phyloP scores from a whole-genome alignment of 768 basidiomycete genomes.

The Tulasnella sp. region DNA sequence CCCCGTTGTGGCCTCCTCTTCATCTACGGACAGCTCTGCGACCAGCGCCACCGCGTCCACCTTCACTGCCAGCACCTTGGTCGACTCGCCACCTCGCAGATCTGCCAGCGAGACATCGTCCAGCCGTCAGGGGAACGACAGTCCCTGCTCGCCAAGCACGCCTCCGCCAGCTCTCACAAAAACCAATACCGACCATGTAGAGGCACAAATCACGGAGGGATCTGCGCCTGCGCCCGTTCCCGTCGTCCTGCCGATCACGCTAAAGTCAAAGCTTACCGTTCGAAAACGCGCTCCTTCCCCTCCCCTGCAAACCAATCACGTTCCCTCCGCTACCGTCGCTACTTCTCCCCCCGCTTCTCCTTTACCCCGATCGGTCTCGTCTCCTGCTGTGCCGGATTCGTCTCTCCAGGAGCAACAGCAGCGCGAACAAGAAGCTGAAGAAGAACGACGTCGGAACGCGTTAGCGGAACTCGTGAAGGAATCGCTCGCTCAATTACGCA shows the following conservation, averaged over 20 bases:
- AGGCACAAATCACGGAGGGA: background rate
- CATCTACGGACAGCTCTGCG: background rate
- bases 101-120: background rate
- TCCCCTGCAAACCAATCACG: background rate
- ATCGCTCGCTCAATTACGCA: background rate
- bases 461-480: background rate
- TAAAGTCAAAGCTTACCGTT: background rate
- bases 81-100: background rate
- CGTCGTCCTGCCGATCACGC: background rate
- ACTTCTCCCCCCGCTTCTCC: background rate
- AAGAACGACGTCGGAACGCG: background rate
- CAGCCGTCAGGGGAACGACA: background rate
- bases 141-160: background rate
- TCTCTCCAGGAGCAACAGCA: background rate
- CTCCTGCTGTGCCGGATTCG: background rate
- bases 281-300: background rate
- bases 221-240: background rate
- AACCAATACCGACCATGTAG: background rate
- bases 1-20: background rate
- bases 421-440: background rate
- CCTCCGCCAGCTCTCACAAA: background rate
- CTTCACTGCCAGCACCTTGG: background rate
- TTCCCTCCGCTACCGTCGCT: background rate
- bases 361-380: background rate
- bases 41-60: background rate